These are phyloP conservation scores for Penicillium sp. DNA, from an alignment of 2,329 filamentous ascomycete genomes.

Conservation along the genomic window DNA sequence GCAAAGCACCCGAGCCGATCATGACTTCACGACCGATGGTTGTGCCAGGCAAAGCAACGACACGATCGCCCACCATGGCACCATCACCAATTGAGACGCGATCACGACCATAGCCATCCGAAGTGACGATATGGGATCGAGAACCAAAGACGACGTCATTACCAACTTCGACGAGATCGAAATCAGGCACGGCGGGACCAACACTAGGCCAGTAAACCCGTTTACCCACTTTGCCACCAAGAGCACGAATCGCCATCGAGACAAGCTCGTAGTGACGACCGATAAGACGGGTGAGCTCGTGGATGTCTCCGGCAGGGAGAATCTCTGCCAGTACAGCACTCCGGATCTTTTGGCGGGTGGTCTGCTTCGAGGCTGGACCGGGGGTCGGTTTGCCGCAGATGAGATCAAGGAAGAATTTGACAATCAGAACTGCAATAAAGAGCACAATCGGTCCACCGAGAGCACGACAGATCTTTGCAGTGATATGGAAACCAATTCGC, in stretches of 20 bases:
- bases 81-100: conserved; percentile 45
- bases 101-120: conserved; percentile 48
- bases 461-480: conserved; percentile 15
- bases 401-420: conserved; percentile 13
- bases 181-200: conserved; percentile 50
- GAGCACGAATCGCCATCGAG: conserved; percentile 46
- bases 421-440: conserved; percentile 9
- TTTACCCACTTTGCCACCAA: conserved; percentile 49
- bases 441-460: conserved; percentile 15
- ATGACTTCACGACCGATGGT: conserved; percentile 46
- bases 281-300: conserved; percentile 48
- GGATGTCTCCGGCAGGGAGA: conserved; percentile 42
- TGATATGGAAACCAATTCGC: conserved; percentile 17
- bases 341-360: conserved; percentile 13
- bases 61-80: conserved; percentile 55
- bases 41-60: conserved; percentile 49
- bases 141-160: conserved; percentile 57
- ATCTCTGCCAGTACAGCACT: conserved; percentile 25
- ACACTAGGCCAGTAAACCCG: conserved; percentile 55
- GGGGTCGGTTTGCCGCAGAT: conserved; percentile 17
- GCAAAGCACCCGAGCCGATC: conserved; percentile 52
- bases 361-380: conserved; percentile 15
- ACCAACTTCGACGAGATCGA: conserved; percentile 52
- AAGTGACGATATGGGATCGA: conserved; percentile 50
- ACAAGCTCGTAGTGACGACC: conserved; percentile 54